phyloP scores from a whole-genome alignment of 345 rosid genomes.

The Firmiana major region DNA sequence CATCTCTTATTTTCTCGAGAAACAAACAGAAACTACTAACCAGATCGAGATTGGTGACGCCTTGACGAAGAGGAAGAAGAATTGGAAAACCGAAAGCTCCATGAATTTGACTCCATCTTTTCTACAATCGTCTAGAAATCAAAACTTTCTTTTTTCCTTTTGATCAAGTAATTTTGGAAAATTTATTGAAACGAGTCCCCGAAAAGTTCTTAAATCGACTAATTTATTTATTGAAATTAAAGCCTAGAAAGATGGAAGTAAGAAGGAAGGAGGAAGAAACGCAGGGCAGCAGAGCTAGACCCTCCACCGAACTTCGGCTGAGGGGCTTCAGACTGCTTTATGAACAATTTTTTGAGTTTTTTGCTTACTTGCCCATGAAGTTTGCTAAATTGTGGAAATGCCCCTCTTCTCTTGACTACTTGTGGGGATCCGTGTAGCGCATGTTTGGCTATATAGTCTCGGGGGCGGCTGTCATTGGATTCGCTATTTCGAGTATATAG shows the following conservation, averaged over 20 bases:
- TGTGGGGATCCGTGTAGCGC: no score
- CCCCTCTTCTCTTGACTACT: neutral
- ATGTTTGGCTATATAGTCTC: no score
- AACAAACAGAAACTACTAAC: conserved; percentile 19
- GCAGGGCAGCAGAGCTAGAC: conserved; percentile 8
- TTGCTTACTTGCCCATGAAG: neutral
- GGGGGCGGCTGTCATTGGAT: no score
- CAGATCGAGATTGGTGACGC: conserved; percentile 44
- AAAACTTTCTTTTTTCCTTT: neutral
- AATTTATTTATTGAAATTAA: neutral
- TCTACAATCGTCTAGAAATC: neutral
- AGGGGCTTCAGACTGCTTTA: neutral
- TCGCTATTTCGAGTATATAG: no score
- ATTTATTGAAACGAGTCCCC: no score
- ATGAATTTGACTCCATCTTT: conserved; percentile 41
- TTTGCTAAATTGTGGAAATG: conserved; percentile 6
- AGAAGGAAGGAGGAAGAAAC: neutral
- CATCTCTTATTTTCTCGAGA: neutral
- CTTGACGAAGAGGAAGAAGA: conserved; percentile 36
- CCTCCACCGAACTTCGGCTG: conserved; percentile 30
- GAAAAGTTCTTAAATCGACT: neutral
- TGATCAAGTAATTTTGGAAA: neutral
- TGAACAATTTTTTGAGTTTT: neutral
- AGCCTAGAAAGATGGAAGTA: conserved; percentile 14
- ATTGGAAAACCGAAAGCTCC: conserved; percentile 39